Base-by-base conservation (phyloP, 306 rosid species). In the Quercus wislizeni region DNA sequence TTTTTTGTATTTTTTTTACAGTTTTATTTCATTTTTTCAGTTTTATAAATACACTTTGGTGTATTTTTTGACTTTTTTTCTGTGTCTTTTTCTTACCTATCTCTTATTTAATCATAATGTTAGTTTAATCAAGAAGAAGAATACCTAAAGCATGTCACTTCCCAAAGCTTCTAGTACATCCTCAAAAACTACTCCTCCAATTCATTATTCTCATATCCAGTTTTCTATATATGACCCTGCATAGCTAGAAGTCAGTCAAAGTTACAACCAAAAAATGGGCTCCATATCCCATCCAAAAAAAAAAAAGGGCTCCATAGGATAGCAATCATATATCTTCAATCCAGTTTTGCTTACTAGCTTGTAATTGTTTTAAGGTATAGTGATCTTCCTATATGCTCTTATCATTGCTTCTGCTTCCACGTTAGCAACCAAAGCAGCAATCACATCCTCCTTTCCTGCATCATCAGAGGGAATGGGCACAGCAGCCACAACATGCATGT, bases 161-260 rank as follows among this genome's bases (percentile, higher is more conserved):
- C 80, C 88, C 55, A 95, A 85, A 86, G 98, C 97, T 86, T 90
- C 90, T 31, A 96, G 97, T 49, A 91, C 97, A 78, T 95, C 99
- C 69, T 91, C 97, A 82, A 38, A 92, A 59, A 95, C 89, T 73
- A 89, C 85, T 62, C 99, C 99, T 83, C 85, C 85, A 95, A 78
- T 86, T 95, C 97, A 41, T 91, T 88, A 71, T 85, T 92, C 84
- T 88, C 91, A 82, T 74, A 95, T 83, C 98, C 98, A 72, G 92
- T 90, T 85, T 83, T 21, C 99, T 98, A 95, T 77, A 95, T 91
- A 83, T 88, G 99, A 79, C 99, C 99, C 99, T 95, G 92, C 76
- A 83, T 43, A 46, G 79, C 38, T 65, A 77, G 61, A 76, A 11
- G 70, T 87, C 84, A 84, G 83, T 71, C 0, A 7, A 38, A 38